Evolutionary conservation across 495 filamentous ascomycete species (phyloP).

Genomic region (Aspergillus hancockii): DNA sequence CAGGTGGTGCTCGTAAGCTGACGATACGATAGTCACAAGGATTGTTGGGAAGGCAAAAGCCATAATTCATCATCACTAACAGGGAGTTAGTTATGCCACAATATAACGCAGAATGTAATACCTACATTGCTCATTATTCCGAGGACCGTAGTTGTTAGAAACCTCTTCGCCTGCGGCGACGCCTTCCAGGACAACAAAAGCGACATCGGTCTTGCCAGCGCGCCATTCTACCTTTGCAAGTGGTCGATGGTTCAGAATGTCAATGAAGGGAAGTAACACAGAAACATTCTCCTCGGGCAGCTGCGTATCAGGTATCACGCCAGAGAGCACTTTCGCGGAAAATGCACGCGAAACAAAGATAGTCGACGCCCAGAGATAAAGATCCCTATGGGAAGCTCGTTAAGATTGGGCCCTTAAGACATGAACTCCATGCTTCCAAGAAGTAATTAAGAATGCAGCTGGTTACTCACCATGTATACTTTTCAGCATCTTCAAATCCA

Average conservation of each 20-base stretch:
- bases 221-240: conserved; percentile 63
- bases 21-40: conserved; percentile 55
- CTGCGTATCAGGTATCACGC: conserved; percentile 31
- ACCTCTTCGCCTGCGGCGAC: conserved; percentile 55
- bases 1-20: conserved; percentile 41
- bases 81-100: conserved; percentile 10
- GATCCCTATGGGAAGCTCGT: conserved; percentile 45
- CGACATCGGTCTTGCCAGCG: conserved; percentile 47
- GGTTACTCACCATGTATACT: conserved; percentile 48
- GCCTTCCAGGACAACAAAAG: conserved; percentile 48
- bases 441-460: neutral
- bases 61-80: conserved; percentile 66
- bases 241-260: conserved; percentile 61
- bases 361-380: conserved; percentile 66
- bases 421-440: conserved; percentile 1
- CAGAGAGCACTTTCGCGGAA: conserved; percentile 48
- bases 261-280: conserved; percentile 61
- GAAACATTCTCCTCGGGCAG: conserved; percentile 44
- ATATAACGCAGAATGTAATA: conserved; percentile 6
- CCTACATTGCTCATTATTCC: conserved; percentile 65
- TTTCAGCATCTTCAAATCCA: conserved; percentile 31
- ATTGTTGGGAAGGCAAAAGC: conserved; percentile 62
- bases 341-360: conserved; percentile 61
- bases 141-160: conserved; percentile 69
- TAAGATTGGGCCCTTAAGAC: conserved; percentile 8